Conservation (phyloP, 441 rosid species). For the Heliophila coronopifolia region DNA sequence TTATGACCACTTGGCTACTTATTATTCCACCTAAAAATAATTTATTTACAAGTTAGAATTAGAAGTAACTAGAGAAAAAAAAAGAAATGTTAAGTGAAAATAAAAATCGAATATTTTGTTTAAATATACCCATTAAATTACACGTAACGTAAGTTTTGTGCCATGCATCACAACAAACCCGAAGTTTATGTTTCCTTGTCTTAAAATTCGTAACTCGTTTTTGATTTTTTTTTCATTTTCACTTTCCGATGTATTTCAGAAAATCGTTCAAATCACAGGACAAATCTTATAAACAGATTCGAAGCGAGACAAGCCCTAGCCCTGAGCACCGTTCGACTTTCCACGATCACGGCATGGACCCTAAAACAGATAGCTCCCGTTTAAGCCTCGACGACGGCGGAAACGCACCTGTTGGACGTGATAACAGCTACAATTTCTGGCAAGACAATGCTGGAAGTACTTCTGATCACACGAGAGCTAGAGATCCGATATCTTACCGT, state of each 20-base stretch:
- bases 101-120: too few species aligned
- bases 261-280: slow-evolving; percentile 39
- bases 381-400: slow-evolving; percentile 7
- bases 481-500: neutral
- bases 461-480: neutral
- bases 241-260: slow-evolving; percentile 33
- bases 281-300: slow-evolving; percentile 31
- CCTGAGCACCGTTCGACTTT: slow-evolving; percentile 42
- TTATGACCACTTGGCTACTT: too few species aligned
- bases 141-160: slow-evolving; percentile 16
- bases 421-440: slow-evolving; percentile 34
- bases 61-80: too few species aligned
- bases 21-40: too few species aligned
- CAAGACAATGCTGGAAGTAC: slow-evolving; percentile 11
- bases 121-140: too few species aligned
- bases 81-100: too few species aligned
- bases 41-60: too few species aligned
- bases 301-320: slow-evolving; percentile 4
- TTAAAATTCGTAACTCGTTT: neutral
- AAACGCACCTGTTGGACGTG: slow-evolving; percentile 14
- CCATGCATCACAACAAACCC: slow-evolving; percentile 27
- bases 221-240: neutral
- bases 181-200: slow-evolving; percentile 25
- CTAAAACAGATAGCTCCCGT: slow-evolving; percentile 13
- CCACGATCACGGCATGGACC: slow-evolving; percentile 27